Percentiles rank a stretch among this genome's conserved stretches.
These are phyloP conservation scores for Populus deltoides DNA, from an alignment of 345 rosid species.

Conservation along the genomic window DNA sequence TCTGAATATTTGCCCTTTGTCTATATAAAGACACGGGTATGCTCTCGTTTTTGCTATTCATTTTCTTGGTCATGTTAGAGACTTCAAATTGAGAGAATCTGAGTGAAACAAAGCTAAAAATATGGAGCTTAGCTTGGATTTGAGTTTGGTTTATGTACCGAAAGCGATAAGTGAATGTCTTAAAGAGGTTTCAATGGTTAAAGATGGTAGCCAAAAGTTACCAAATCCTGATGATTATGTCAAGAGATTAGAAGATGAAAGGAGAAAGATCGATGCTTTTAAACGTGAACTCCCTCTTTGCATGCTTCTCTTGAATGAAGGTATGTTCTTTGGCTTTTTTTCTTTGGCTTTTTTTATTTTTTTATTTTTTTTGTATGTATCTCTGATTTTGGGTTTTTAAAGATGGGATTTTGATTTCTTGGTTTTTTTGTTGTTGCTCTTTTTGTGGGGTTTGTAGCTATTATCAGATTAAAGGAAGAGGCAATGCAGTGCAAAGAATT, in stretches of 20 bases:
- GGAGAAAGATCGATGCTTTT: constrained; percentile 65
- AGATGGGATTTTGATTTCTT: constrained; percentile 5
- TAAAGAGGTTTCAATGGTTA: constrained; percentile 39
- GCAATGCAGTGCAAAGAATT: constrained; percentile 33
- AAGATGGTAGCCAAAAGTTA: constrained; percentile 34
- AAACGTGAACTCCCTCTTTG: constrained; percentile 76
- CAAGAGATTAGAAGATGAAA: constrained; percentile 58
- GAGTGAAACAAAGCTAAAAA: neutral
- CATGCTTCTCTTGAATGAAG: constrained; percentile 67
- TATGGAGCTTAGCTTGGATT: constrained; percentile 68
- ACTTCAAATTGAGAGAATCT: neutral
- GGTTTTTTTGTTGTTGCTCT: constrained; percentile 1
- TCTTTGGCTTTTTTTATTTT: neutral
- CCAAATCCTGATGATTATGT: constrained; percentile 50
- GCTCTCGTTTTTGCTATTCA: neutral
- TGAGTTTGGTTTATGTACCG: constrained; percentile 45
- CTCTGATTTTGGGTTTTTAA: neutral
- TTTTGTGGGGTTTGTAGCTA: constrained; percentile 40
- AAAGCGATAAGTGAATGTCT: constrained; percentile 50
- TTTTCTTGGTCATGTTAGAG: constrained; percentile 24
- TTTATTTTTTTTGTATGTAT: neutral
- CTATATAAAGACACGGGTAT: constrained; percentile 6
- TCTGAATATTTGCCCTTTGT: constrained; percentile 19
- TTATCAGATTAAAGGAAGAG: constrained; percentile 54
- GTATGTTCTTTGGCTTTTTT: constrained; percentile 22